Evolutionary conservation across 2,329 filamentous ascomycete genomes (phyloP), one percentile per base, ranked within the genome.

Genomic region (Calonectria ilicicola): DNA sequence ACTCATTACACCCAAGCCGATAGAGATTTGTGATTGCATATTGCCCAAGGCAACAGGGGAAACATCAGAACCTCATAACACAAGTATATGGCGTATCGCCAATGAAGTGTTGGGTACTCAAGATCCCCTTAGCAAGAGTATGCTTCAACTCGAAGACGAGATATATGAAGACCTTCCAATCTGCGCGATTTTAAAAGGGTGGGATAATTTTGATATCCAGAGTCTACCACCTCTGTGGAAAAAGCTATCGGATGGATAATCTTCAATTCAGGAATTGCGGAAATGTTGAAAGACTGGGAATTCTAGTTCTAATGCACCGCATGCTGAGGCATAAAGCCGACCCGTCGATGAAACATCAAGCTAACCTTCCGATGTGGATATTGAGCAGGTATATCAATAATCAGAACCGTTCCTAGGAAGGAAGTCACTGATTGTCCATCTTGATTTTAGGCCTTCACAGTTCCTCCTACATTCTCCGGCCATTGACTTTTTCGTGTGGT

Each of bases 401-500:
- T 12, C 35, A 38, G 35, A 38, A 7, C 35, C 12, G 12, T 38
- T 38, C n/a, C n/a, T n/a, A n/a, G n/a, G n/a, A 17, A 53, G 5
- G 38, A 9, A 29, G 32, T n/a, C 14, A 51, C 35, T 32, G 35
- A 42, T 15, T 42, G 23, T 27, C 35, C 40, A 46, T 26, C 35
- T 51, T 47, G 38, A 60, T 4, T 15, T 5, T 7, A 68, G 66
- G 29, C 66, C 66, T 8, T 68, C 66, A 9, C 66, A 68, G 26
- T 63, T 56, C 5, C 32, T 68, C 12, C 66, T 56, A 3, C 66
- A 68, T n/a, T 68, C 66, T 26, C 46, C 66, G 14, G 66, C 66
- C 2, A 68, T 68, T 23, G 66, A 68, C 35, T 68, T 68, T 19
- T 68, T 68, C 42, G 66, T 63, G 5, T 68, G 66, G 66, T 68